Base-by-base conservation (phyloP, 371 early-diverging fungal species). In the Dipsacomyces acuminosporus region DNA sequence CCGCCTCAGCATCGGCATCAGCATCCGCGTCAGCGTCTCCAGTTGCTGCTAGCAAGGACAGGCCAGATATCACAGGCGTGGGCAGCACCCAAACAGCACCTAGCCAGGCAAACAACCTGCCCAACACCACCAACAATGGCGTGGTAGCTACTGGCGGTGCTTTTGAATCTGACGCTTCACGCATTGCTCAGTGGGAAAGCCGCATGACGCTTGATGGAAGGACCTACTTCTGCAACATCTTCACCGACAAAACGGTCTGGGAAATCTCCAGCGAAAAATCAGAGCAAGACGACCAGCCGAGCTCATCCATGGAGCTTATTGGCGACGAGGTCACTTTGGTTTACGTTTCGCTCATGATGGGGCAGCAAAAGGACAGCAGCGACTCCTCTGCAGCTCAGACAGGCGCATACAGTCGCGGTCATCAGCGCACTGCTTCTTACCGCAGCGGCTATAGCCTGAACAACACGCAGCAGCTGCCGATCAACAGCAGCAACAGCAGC, bases 211-310 rank as follows among this genome's bases (percentile, higher is more conserved):
- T 73, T 1, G 76, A 84, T 48, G 89, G 89, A 9, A 77, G 82
- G 46, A 71, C 74, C 11, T 90, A 86, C 70, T 87, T 78, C 62
- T 86, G 78, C 57, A 89, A 89, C 71, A 76, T 82, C 46, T 73
- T 82, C 36, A 84, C 86, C 13, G 82, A 88, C 45, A 78, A 82
- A 48, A 86, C 86, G 9, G 78, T 78, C 24, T 90, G 86, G 81
- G 75, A 74, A 26, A 45, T 64, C 9, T 24, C 51, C 46, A 47
- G 78, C 48, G 76, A 74, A 24, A 63, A 72, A 7, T 41, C 54
- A 11, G 44, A 41, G 19, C 30, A 48, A 9, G 30, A 69, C 7
- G 76, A 71, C 46, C 71, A 45, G 30, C 44, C 63, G 57, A 45
- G 36, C 36, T 21, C 50, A 45, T 45, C 49, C 61, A 53, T 62